Evolutionary conservation across 257 asterid species (phyloP), one percentile per base, ranked within the genome.

Genomic region (Catharanthus roseus): DNA sequence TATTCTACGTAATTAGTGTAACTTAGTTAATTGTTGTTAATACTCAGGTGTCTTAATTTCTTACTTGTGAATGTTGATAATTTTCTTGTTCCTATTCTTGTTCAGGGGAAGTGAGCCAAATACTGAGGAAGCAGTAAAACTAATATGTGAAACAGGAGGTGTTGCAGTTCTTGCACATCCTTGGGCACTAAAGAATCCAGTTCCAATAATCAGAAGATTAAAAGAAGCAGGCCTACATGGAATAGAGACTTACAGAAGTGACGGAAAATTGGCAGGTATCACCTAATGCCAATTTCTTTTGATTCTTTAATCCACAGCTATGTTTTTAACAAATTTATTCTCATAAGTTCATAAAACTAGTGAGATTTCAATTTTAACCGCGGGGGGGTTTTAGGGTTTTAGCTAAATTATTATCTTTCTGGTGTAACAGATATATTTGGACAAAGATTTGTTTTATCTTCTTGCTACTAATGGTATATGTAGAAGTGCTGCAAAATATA

Each of bases 111-210:
- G 92, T 64, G 99, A 95, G 83, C 97, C 99, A 49, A 77, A 68
- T 80, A 86, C 89, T 6, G 97, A 95, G 89, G 97, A 89, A 49
- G 77, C 97, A 1, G 92, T 95, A 64, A 70, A 79, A 74, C 73
- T 95, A 33, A 95, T 95, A 85, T 78, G 86, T 39, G 92, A 82
- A 77, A 95, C 99, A 0, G 99, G 99, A 44, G 99, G 97, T 67
- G 86, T 95, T 70, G 84, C 97, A 16, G 96, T 95, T 63, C 77
- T 95, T 84, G 99, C 99, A 21, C 99, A 95, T 83, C 99, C 99
- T 36, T 95, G 99, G 99, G 93, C 96, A 41, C 80, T 95, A 60
- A 95, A 95, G 78, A 87, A 89, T 74, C 97, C 96, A 6, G 78
- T 81, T 78, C 77, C 84, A 49, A 77, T 95, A 41, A 81, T 91